Conservation (phyloP, 2,329 filamentous ascomycete genomes). For the Botryosphaeria dothidea region DNA sequence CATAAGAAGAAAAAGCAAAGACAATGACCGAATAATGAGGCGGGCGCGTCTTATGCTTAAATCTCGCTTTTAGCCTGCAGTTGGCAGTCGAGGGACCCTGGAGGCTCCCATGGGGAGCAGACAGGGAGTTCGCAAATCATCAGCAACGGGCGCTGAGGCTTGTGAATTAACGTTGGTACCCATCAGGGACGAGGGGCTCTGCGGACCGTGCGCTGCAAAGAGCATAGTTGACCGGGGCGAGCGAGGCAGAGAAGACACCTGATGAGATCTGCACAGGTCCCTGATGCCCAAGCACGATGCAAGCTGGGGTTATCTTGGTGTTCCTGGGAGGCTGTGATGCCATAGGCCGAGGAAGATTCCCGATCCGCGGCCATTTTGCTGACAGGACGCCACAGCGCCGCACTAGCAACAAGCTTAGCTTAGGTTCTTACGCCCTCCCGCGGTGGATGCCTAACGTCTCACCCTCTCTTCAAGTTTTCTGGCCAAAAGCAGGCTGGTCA, state of each 20-base stretch:
- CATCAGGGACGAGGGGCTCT: conserved; percentile 1
- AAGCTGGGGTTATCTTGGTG: background rate
- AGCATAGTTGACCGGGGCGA: background rate
- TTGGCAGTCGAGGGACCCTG: background rate
- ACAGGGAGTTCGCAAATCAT: background rate
- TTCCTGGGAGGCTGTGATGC: background rate
- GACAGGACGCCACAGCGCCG: background rate
- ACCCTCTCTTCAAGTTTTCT: background rate
- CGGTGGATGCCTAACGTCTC: background rate
- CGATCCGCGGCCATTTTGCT: background rate
- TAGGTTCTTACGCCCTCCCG: background rate
- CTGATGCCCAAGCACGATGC: background rate
- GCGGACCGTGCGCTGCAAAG: background rate
- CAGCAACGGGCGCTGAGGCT: background rate
- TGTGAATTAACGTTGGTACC: background rate
- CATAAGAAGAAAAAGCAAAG: background rate
- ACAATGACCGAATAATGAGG: background rate
- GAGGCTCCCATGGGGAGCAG: background rate
- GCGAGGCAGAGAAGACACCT: background rate
- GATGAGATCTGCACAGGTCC: background rate
- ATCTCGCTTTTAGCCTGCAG: background rate
- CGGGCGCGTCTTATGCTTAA: background rate
- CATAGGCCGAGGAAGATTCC: background rate
- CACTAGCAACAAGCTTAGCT: background rate
- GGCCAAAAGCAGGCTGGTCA: background rate